These are phyloP conservation scores for Entamoeba invadens DNA, from an alignment of 208 protist genomes.

Conservation along the genomic window DNA sequence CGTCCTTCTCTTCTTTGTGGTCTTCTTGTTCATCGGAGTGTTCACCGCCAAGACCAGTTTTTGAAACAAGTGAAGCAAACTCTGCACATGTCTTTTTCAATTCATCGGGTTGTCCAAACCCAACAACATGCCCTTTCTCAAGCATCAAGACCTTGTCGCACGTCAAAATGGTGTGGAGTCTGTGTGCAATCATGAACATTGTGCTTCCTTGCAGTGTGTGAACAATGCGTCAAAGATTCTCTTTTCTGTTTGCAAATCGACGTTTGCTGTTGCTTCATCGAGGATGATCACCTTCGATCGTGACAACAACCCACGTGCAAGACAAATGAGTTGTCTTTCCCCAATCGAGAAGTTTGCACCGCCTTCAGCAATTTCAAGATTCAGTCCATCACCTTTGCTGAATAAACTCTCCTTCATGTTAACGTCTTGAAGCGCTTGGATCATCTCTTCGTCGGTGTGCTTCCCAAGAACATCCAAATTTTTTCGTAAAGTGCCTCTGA, in stretches of 20 bases:
- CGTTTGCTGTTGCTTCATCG: slow-evolving; percentile 22
- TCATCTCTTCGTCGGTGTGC: slow-evolving; percentile 26
- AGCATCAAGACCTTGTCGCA: slow-evolving; percentile 60
- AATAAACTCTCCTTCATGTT: slow-evolving; percentile 16
- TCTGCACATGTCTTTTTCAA: neutral
- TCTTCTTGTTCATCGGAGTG: neutral
- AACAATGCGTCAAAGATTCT: slow-evolving; percentile 14
- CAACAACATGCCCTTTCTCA: neutral
- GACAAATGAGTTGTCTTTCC: slow-evolving; percentile 29
- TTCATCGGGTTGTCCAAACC: slow-evolving; percentile 28
- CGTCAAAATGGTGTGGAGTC: slow-evolving; percentile 34
- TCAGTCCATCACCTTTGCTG: neutral
- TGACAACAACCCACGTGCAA: slow-evolving; percentile 21
- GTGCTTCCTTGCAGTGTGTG: slow-evolving; percentile 8
- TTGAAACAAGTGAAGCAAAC: neutral
- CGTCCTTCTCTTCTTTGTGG: neutral
- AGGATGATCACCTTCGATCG: slow-evolving; percentile 10
- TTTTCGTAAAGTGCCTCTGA: slow-evolving; percentile 29
- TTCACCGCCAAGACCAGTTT: neutral
- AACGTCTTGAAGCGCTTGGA: slow-evolving; percentile 9
- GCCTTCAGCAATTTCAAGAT: neutral
- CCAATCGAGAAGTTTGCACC: slow-evolving; percentile 23
- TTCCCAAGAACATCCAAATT: slow-evolving; percentile 34
- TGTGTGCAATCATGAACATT: slow-evolving; percentile 27
- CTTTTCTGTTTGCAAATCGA: slow-evolving; percentile 16